Base-by-base conservation (phyloP, 768 basidiomycete species). In the Agaricus subrufescens region DNA sequence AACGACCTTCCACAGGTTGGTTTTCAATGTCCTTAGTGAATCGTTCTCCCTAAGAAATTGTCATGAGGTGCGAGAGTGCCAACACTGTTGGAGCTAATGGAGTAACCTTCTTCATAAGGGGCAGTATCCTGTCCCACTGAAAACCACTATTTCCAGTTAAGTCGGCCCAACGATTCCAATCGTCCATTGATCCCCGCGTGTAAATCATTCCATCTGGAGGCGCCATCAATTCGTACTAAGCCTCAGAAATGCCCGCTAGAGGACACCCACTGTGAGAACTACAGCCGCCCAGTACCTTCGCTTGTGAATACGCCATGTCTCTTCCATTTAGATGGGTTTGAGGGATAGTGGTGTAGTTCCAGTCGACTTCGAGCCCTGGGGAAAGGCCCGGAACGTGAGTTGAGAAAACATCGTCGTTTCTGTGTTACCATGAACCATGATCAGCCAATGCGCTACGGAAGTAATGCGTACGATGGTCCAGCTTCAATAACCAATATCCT, bases 181-280 rank as follows among this genome's bases (percentile, higher is more conserved):
- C 73, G 9, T 70, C 68, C 19, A 60, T 50, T 1, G 70, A 63
- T 27, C 72, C 72, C 3, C 72, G 67, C 5, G 71, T 70, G 46
- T 71, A 74, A 1, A 64, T 54, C 65, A 69, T 67, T 10, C 54
- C 54, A 56, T 69, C 66, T 69, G 14, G 4, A 38, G 34, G 15
- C 23, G 6, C 5, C 30, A 46, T 29, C 10, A 8, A 25, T 46
- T 25, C 27, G 27, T 25, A 44, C 15, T n/a, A n/a, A 46, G n/a
- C 19, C 45, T 10, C 34, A 34, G 34, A 11, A 23, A 2, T 29
- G 25, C 27, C 3, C 11, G 4, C 34, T 6, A 34, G 7, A 11
- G 7, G 3, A 34, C 23, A 55, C 59, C 57, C 23, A 60, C 59
- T 60, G 31, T 57, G 52, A 7, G 58, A 62, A 26, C 52, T 62